Conservation (phyloP, 2,329 filamentous ascomycete species). For the Coniochaeta sp. region DNA sequence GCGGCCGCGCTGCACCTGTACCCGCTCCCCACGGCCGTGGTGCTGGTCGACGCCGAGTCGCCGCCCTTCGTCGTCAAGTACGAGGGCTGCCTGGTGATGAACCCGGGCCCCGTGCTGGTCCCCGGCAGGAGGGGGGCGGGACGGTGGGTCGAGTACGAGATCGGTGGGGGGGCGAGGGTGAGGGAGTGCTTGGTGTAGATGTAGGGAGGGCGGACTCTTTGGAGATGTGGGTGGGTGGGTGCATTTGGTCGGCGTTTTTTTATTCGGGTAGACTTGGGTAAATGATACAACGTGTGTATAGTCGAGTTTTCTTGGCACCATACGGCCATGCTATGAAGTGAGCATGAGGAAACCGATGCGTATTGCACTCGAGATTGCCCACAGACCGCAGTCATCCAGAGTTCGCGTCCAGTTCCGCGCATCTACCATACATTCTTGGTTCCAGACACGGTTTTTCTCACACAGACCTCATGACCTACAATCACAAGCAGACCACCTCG, state of each 20-base stretch:
- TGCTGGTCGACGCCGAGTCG: slow-evolving; percentile 75
- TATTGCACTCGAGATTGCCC: too few species aligned
- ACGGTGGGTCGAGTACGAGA: slow-evolving; percentile 83
- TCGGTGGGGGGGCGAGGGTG: slow-evolving; percentile 42
- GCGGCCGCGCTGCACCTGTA: slow-evolving; percentile 72
- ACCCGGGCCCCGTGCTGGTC: slow-evolving; percentile 73
- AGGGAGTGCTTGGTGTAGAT: slow-evolving; percentile 55
- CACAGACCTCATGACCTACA: too few species aligned
- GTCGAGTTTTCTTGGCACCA: not conserved
- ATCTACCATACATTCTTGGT: too few species aligned
- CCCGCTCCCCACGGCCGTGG: slow-evolving; percentile 76
- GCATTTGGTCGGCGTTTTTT: not conserved
- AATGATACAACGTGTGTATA: not conserved
- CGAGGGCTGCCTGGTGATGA: slow-evolving; percentile 93
- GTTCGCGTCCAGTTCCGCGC: too few species aligned
- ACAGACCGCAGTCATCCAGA: too few species aligned
- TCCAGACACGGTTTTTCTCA: too few species aligned
- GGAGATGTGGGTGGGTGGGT: not conserved
- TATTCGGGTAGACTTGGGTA: not conserved
- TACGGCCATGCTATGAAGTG: not conserved
- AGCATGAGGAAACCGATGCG: not conserved
- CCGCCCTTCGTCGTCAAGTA: slow-evolving; percentile 84
- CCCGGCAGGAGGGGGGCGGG: slow-evolving; percentile 60
- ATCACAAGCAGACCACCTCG: too few species aligned
- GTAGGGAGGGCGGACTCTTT: not conserved